phyloP scores from a whole-genome alignment of 257 asterid genomes.

The Striga asiatica region DNA sequence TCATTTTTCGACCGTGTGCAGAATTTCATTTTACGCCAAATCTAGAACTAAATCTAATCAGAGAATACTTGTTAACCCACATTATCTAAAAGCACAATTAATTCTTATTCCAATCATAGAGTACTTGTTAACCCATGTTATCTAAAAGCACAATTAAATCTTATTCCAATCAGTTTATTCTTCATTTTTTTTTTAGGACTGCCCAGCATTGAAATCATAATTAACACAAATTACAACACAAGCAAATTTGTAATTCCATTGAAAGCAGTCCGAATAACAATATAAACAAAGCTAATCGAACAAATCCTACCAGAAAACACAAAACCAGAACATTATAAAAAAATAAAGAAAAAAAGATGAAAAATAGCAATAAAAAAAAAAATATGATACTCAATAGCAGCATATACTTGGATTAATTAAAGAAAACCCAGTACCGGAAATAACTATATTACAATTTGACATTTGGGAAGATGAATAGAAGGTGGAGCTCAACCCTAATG shows the following conservation, averaged over 20 bases:
- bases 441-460: too few species aligned
- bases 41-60: too few species aligned
- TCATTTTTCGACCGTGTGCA: neutral
- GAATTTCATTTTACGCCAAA: neutral
- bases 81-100: too few species aligned
- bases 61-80: too few species aligned
- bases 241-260: neutral
- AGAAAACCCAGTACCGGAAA: conserved; percentile 64
- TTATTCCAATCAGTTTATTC: too few species aligned
- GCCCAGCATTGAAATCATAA: too few species aligned
- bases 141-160: too few species aligned
- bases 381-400: neutral
- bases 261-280: neutral
- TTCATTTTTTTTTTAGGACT: too few species aligned
- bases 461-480: too few species aligned
- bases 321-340: neutral
- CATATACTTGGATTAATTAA: neutral
- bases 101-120: too few species aligned
- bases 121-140: too few species aligned
- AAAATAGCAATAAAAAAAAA: neutral
- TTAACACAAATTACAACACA: neutral
- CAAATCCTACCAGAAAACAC: neutral
- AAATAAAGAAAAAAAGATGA: neutral
- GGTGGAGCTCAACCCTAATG: too few species aligned
- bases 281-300: neutral